A percentile compares a stretch with the other conserved stretches of the same genome.
These are phyloP conservation scores for Scalesia atractyloides DNA, from an alignment of 129 eudicot genomes.

Conservation along the genomic window DNA sequence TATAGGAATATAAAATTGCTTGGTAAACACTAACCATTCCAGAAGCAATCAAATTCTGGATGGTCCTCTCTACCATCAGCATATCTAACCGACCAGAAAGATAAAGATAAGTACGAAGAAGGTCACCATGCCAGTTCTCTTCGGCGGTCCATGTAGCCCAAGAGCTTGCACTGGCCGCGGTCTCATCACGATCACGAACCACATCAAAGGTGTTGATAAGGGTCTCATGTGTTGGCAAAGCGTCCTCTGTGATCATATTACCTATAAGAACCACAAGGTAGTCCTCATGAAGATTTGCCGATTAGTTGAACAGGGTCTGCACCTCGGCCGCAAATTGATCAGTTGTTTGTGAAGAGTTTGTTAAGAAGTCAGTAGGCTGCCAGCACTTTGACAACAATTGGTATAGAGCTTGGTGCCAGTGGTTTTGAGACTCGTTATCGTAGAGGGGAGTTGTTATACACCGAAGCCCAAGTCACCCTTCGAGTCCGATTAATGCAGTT, in stretches of 20 bases:
- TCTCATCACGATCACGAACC: slow-evolving; percentile 42
- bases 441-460: no score
- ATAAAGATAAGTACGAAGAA: slow-evolving; percentile 41
- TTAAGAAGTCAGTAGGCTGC: slow-evolving; percentile 43
- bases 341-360: slow-evolving; percentile 29
- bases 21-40: slow-evolving; percentile 30
- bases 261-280: slow-evolving; percentile 47
- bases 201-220: slow-evolving; percentile 45
- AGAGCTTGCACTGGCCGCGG: slow-evolving; percentile 37
- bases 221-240: slow-evolving; percentile 44
- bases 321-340: slow-evolving; percentile 34
- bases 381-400: no score
- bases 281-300: slow-evolving; percentile 30
- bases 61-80: slow-evolving; percentile 39
- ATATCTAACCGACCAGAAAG: slow-evolving; percentile 51
- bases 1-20: no score
- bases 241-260: slow-evolving; percentile 47
- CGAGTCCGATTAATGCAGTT: no score
- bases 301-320: slow-evolving; percentile 27
- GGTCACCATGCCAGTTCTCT: slow-evolving; percentile 48
- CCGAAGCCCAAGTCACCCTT: no score
- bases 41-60: slow-evolving; percentile 41
- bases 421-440: no score
- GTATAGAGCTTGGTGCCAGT: no score
- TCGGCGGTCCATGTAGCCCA: slow-evolving; percentile 51